Base-by-base conservation (phyloP, 441 rosid species). In the Francoa sonchifolia region DNA sequence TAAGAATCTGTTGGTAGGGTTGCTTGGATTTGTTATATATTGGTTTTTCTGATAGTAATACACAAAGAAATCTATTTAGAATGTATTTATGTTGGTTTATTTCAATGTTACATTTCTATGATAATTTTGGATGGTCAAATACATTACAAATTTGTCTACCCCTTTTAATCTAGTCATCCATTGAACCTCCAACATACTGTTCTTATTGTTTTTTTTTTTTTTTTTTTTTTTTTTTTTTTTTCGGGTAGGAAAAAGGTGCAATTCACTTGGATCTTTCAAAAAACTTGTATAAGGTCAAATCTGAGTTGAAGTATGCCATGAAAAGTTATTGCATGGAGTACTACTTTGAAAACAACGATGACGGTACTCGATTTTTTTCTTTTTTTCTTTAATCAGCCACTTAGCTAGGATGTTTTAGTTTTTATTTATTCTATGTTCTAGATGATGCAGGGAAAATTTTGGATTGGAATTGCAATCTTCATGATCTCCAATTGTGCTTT, bases 401-500 rank as follows among this genome's bases (percentile, higher is more conserved):
- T 37, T 31, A 42, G 44, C 39, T 42, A 44, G 14, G 22, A 15
- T 43, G 36, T 6, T 31, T 22, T 39, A 23, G 31, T 21, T 49
- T 32, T 55, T 58, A 19, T 55, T 46, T 50, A 43, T 47, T 43
- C 36, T 69, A 47, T 58, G 52, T 55, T 58, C 41, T 67, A 50
- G 38, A 58, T 62, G 68, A 44, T 54, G 54, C 77, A 87, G 95
- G 68, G 13, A 75, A 76, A 71, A 23, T 48, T 54, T 50, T 47
- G 19, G 79, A 76, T 33, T 79, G 93, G 99, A 63, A 66, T 65
- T 60, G 33, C 54, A 57, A 32, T 33, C 60, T 72, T 63, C 97
- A 92, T 67, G 89, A 87, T 77, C 67, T 92, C 71, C 99, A 92
- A 63, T 70, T 92, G 46, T 75, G 89, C 67, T 92, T 92, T 77